These are phyloP conservation scores for Ananas comosus DNA, from an alignment of 176 grass and related monocot genomes.

Conservation along the genomic window DNA sequence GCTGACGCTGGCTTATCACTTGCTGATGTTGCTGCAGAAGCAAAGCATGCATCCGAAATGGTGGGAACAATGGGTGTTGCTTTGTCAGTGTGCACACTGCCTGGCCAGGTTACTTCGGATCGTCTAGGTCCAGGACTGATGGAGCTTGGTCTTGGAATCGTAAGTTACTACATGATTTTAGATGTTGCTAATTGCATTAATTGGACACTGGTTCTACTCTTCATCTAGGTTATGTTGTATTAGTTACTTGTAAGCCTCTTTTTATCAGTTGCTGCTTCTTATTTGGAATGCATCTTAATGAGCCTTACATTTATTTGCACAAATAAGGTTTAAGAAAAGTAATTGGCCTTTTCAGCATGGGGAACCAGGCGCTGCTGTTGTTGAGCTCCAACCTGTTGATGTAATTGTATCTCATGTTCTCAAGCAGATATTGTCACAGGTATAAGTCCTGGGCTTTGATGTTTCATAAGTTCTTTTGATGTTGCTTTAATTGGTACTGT, in stretches of 20 bases:
- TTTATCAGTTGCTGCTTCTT: not conserved
- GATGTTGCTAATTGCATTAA: no score
- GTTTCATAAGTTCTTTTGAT: conserved; percentile 22
- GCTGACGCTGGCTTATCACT: conserved; percentile 88
- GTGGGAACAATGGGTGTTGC: conserved; percentile 99
- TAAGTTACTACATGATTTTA: conserved; percentile 29
- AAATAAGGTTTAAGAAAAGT: not conserved
- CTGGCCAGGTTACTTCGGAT: conserved; percentile 91
- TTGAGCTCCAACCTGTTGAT: conserved; percentile 82
- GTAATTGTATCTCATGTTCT: conserved; percentile 88
- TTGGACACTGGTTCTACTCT: not conserved
- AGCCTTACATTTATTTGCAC: conserved; percentile 2
- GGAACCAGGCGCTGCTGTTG: conserved; percentile 89
- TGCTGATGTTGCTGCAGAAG: conserved; percentile 85
- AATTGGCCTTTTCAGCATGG: conserved; percentile 62
- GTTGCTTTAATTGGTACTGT: conserved; percentile 11
- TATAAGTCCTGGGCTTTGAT: conserved; percentile 18
- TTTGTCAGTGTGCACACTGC: conserved; percentile 92
- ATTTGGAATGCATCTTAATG: conserved; percentile 19
- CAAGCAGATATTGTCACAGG: conserved; percentile 76
- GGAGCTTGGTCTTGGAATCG: conserved; percentile 99
- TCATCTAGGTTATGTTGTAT: not conserved
- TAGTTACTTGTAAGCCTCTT: not conserved
- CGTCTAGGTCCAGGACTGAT: conserved; percentile 81
- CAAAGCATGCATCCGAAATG: conserved; percentile 80